Evolutionary conservation across 306 rosid species (phyloP).

Genomic region (Glycine latifolia): DNA sequence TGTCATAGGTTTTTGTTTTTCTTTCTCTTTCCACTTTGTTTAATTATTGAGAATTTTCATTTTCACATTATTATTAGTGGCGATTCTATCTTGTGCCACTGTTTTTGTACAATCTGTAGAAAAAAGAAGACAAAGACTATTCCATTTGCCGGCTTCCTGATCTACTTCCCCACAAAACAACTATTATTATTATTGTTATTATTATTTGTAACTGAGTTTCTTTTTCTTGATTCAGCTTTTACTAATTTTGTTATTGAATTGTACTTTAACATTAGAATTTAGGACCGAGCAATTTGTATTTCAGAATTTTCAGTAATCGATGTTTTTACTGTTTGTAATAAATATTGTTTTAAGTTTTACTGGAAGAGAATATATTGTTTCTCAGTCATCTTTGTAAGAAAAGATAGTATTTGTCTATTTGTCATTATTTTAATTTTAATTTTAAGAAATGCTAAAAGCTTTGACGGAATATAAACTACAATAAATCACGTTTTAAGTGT

Average conservation of each 20-base stretch:
- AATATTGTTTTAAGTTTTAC: background rate
- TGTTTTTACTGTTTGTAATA: background rate
- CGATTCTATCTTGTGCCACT: background rate
- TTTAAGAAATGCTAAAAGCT: background rate
- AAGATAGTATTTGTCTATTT: background rate
- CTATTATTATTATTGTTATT: no score
- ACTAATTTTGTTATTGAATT: background rate
- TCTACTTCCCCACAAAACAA: background rate
- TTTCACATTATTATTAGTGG: slow-evolving; percentile 25
- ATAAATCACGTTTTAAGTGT: background rate
- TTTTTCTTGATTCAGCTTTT: background rate
- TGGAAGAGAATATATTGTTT: no score
- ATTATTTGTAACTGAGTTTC: background rate
- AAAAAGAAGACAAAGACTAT: background rate
- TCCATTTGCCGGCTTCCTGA: background rate
- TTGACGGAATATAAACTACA: background rate
- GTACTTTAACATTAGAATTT: background rate
- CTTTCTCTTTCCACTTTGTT: background rate
- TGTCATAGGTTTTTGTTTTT: background rate
- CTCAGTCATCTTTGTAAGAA: no score
- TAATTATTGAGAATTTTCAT: slow-evolving; percentile 4
- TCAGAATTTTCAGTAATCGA: background rate
- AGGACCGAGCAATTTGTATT: background rate
- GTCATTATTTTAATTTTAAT: background rate
- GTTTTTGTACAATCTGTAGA: background rate